phyloP scores from a whole-genome alignment of 2,329 filamentous ascomycete genomes.

The Colletotrichum musae region DNA sequence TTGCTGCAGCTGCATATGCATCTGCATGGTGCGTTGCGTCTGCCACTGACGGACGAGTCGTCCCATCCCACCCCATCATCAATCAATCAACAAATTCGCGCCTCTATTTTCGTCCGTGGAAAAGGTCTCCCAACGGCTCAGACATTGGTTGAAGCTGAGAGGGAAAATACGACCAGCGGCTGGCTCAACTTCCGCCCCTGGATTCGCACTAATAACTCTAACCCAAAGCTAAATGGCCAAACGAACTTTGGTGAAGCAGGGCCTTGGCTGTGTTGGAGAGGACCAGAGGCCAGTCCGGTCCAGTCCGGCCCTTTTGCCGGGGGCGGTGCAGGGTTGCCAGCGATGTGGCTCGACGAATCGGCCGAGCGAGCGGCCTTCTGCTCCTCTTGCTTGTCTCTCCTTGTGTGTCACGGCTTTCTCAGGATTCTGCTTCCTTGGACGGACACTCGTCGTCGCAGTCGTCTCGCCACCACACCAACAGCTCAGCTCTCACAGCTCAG shows the following conservation, averaged over 20 bases:
- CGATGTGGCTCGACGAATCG: constrained; percentile 28
- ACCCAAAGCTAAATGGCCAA: constrained; percentile 21
- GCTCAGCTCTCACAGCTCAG: neutral
- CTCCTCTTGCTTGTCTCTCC: neutral
- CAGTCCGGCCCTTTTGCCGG: constrained; percentile 28
- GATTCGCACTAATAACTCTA: constrained; percentile 30
- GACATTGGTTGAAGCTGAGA: neutral
- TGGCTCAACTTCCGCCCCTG: neutral
- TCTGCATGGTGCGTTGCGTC: too few species aligned
- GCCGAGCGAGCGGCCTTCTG: constrained; percentile 22
- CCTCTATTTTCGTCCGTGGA: neutral
- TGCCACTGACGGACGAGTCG: neutral
- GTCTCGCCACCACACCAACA: neutral
- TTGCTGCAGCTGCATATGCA: neutral
- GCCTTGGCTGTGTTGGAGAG: constrained; percentile 8
- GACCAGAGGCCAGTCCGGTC: neutral
- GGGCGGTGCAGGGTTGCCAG: constrained; percentile 30
- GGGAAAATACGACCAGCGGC: neutral
- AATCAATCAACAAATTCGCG: neutral
- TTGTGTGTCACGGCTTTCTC: neutral
- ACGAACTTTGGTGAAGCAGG: constrained; percentile 10
- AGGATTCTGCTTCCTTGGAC: neutral
- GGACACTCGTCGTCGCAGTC: neutral
- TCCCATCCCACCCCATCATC: neutral
- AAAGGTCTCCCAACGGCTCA: neutral